Conservation (phyloP, 2,329 filamentous ascomycete genomes). For the Aspergillus sergii region DNA sequence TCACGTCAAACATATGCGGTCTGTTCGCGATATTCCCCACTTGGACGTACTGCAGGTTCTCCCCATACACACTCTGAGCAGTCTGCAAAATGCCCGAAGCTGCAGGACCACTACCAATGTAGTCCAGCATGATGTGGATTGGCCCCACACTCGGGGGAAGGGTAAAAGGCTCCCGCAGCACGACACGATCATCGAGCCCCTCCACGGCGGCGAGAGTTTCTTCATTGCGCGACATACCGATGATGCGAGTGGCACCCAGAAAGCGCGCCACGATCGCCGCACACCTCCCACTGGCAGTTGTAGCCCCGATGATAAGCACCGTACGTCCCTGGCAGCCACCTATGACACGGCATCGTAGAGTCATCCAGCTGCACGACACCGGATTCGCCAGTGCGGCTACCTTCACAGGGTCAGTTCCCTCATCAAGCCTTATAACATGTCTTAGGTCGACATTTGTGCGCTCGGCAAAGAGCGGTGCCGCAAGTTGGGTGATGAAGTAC, state of each 20-base stretch:
- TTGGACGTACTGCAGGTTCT: constrained; percentile 7
- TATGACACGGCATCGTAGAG: constrained; percentile 4
- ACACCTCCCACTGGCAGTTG: constrained; percentile 3
- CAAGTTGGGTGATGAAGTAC: constrained; percentile 4
- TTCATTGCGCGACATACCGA: constrained; percentile 3
- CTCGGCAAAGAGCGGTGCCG: background rate
- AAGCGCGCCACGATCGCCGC: constrained; percentile 6
- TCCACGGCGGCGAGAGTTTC: constrained; percentile 1
- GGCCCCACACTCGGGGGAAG: background rate
- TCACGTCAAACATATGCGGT: background rate
- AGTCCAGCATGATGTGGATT: constrained; percentile 6
- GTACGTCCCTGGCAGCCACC: constrained; percentile 7
- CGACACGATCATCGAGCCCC: constrained; percentile 2
- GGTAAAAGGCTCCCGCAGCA: background rate
- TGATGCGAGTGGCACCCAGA: constrained; percentile 3
- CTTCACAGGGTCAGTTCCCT: background rate
- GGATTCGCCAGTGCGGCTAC: background rate
- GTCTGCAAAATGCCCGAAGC: background rate
- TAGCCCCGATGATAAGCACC: constrained; percentile 6
- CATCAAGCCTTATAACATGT: background rate
- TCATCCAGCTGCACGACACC: constrained; percentile 7
- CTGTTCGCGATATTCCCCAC: background rate
- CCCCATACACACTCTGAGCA: background rate
- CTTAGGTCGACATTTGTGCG: background rate
- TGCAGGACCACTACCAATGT: constrained; percentile 1